These are phyloP conservation scores for Fusarium sp. DNA, from an alignment of 2,329 filamentous ascomycete genomes.

Conservation along the genomic window DNA sequence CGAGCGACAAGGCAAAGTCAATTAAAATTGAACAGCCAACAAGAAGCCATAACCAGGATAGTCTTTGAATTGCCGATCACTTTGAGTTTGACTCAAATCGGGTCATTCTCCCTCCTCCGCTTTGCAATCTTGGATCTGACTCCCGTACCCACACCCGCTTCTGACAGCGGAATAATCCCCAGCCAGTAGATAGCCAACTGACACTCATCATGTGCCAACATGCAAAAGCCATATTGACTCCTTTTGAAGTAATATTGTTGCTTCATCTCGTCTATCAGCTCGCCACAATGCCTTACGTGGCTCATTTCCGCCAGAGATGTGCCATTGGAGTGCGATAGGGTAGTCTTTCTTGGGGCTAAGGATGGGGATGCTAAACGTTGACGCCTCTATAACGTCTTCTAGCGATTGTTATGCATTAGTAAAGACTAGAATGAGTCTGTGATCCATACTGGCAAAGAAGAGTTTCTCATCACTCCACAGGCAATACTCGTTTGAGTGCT, in stretches of 20 bases:
- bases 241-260: neutral
- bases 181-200: constrained; percentile 19
- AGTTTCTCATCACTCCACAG: neutral
- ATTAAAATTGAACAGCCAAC: constrained; percentile 1
- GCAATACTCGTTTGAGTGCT: neutral
- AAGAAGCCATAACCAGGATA: neutral
- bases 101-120: constrained; percentile 4
- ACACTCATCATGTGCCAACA: constrained; percentile 15
- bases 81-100: constrained; percentile 27
- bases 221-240: constrained; percentile 6
- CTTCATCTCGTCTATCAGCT: constrained; percentile 1
- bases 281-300: constrained; percentile 1
- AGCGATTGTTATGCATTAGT: too few species aligned
- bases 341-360: neutral
- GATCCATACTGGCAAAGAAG: neutral
- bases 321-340: neutral
- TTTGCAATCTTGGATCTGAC: constrained; percentile 25
- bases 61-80: neutral
- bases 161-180: constrained; percentile 15
- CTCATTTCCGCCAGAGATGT: neutral
- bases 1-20: constrained; percentile 21
- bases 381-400: neutral
- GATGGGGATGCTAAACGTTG: neutral
- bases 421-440: neutral
- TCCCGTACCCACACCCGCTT: constrained; percentile 34